Percentiles rank a stretch among this genome's conserved stretches.
Conservation (phyloP, 768 basidiomycete species). For the Naematelia encephala region DNA sequence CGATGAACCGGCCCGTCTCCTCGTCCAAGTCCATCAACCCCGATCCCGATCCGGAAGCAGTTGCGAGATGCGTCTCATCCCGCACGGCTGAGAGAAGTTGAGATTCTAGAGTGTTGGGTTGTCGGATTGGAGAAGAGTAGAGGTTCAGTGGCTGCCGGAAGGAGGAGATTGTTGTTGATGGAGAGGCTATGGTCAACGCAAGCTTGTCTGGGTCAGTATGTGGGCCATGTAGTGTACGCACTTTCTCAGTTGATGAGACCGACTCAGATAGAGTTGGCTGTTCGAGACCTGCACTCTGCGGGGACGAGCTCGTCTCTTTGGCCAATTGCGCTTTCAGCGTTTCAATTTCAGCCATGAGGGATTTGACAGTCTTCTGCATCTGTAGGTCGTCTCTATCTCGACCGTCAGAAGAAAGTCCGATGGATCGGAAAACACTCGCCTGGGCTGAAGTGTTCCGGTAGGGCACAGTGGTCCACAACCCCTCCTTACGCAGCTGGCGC, state of each 20-base stretch:
- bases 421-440: neutral
- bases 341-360: conserved; percentile 3
- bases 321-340: conserved; percentile 1
- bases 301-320: neutral
- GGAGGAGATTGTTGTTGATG: neutral
- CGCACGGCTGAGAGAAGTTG: neutral
- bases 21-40: conserved; percentile 4
- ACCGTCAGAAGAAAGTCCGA: neutral
- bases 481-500: conserved; percentile 8
- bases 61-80: conserved; percentile 1
- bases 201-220: neutral
- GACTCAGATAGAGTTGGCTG: neutral
- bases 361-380: conserved; percentile 8
- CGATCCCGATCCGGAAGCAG: conserved; percentile 1
- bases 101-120: neutral
- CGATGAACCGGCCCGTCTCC: neutral
- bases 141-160: neutral
- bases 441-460: neutral
- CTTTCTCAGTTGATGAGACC: neutral
- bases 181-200: neutral
- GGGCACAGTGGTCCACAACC: conserved; percentile 4
- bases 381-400: conserved; percentile 5
- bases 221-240: neutral
- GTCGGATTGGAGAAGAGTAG: neutral
- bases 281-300: neutral